phyloP scores from a whole-genome alignment of 2,329 filamentous ascomycete species.

The Aspergillus texensis region DNA sequence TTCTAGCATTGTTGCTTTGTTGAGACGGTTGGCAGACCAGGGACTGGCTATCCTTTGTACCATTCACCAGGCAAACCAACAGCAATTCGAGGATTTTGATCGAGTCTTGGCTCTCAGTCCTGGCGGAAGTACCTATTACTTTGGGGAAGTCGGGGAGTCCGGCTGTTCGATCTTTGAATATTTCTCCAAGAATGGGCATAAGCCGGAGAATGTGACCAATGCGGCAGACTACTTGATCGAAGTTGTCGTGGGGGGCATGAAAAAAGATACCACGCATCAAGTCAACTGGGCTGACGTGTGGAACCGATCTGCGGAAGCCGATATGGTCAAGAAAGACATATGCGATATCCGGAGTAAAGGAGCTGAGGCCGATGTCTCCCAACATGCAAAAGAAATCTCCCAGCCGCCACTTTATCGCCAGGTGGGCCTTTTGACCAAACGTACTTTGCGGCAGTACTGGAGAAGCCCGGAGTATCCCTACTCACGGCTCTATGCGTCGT shows the following conservation, averaged over 20 bases:
- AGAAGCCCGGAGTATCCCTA: slow-evolving; percentile 73
- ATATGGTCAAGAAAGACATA: slow-evolving; percentile 63
- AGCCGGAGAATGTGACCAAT: slow-evolving; percentile 63
- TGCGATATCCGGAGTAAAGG: slow-evolving; percentile 54
- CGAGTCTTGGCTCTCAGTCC: slow-evolving; percentile 68
- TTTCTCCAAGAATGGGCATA: slow-evolving; percentile 62
- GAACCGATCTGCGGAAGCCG: slow-evolving; percentile 62
- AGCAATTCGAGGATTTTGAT: slow-evolving; percentile 67
- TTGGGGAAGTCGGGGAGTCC: slow-evolving; percentile 66
- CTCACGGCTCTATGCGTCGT: slow-evolving; percentile 69
- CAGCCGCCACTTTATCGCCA: slow-evolving; percentile 59
- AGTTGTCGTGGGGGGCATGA: slow-evolving; percentile 58
- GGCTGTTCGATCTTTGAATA: slow-evolving; percentile 65
- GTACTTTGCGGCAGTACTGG: slow-evolving; percentile 71
- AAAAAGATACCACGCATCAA: slow-evolving; percentile 52
- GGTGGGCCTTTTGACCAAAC: slow-evolving; percentile 65
- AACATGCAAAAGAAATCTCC: background rate
- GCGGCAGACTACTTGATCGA: slow-evolving; percentile 64
- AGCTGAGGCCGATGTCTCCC: slow-evolving; percentile 46
- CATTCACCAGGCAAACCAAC: slow-evolving; percentile 68
- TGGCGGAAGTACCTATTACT: slow-evolving; percentile 69
- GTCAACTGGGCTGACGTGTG: slow-evolving; percentile 72
- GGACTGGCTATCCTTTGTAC: slow-evolving; percentile 70
- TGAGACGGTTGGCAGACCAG: slow-evolving; percentile 63
- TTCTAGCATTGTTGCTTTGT: slow-evolving; percentile 63